A percentile compares a stretch with the other conserved stretches of the same genome.
Conservation (phyloP, 257 asterid species). For the Forsythia suspensa region DNA sequence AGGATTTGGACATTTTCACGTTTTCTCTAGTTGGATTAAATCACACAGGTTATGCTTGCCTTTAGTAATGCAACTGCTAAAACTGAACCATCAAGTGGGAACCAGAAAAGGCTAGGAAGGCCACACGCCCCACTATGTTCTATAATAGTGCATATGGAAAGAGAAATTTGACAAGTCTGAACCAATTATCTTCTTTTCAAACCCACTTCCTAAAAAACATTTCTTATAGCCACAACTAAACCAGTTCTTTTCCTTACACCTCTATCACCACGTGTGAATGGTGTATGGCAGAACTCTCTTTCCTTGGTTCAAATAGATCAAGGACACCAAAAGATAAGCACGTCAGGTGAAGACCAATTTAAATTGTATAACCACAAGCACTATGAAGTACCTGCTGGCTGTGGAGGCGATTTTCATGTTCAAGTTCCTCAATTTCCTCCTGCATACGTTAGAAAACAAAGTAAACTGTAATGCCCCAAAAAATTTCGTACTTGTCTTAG, state of each 20-base stretch:
- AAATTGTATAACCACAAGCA: conserved; percentile 19
- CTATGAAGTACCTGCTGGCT: conserved; percentile 74
- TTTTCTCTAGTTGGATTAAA: not conserved
- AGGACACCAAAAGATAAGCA: not conserved
- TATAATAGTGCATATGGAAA: not conserved
- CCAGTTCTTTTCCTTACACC: not conserved
- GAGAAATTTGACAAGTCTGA: not conserved
- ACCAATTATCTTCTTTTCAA: not conserved
- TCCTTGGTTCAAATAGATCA: not conserved
- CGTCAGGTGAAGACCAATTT: conserved; percentile 10
- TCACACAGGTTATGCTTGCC: not conserved
- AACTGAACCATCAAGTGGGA: not conserved
- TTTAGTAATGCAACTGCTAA: not conserved
- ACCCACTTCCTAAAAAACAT: not conserved
- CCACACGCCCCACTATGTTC: not conserved
- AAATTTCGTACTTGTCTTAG: no score
- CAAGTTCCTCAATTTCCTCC: conserved; percentile 99
- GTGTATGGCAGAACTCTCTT: not conserved
- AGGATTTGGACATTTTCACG: not conserved
- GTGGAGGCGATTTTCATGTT: conserved; percentile 95
- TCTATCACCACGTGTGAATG: not conserved
- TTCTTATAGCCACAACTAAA: not conserved
- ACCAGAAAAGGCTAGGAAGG: not conserved
- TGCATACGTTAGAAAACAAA: conserved; percentile 36
- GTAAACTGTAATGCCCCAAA: no score